These are phyloP conservation scores for Adansonia madagascariensis DNA, from an alignment of 441 rosid genomes.

Conservation along the genomic window DNA sequence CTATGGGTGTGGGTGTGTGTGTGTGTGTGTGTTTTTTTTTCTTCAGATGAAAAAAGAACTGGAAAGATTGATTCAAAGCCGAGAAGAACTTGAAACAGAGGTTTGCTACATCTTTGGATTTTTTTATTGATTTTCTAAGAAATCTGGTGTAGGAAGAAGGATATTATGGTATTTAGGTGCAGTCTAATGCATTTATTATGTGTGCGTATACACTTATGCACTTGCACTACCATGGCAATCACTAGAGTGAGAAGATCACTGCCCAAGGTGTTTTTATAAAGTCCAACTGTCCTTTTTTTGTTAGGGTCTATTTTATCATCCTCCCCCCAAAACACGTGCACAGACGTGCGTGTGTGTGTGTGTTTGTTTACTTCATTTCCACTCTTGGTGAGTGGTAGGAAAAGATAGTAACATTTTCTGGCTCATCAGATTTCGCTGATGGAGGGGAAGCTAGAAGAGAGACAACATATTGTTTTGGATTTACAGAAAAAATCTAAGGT, in stretches of 20 bases:
- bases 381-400: not conserved
- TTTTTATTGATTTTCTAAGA: not conserved
- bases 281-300: not conserved
- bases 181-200: not conserved
- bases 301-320: not conserved
- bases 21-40: too few relatives aligned
- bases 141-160: not conserved
- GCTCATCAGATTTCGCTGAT: conserved; percentile 53
- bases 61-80: conserved; percentile 50
- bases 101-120: conserved; percentile 39
- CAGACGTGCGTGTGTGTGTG: not conserved
- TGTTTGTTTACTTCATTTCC: conserved; percentile 17
- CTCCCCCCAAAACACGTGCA: not conserved
- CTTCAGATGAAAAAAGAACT: conserved; percentile 65
- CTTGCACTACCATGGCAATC: not conserved
- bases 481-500: conserved; percentile 73
- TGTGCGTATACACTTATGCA: not conserved
- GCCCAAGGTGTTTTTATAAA: not conserved
- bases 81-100: conserved; percentile 63
- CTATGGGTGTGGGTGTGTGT: not conserved
- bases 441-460: conserved; percentile 55
- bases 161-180: not conserved
- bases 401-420: conserved; percentile 27
- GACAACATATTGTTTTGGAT: conserved; percentile 49
- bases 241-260: not conserved